Percentiles rank a stretch among this genome's conserved stretches.
phyloP scores from a whole-genome alignment of 257 asterid genomes.

The Vinca minor region DNA sequence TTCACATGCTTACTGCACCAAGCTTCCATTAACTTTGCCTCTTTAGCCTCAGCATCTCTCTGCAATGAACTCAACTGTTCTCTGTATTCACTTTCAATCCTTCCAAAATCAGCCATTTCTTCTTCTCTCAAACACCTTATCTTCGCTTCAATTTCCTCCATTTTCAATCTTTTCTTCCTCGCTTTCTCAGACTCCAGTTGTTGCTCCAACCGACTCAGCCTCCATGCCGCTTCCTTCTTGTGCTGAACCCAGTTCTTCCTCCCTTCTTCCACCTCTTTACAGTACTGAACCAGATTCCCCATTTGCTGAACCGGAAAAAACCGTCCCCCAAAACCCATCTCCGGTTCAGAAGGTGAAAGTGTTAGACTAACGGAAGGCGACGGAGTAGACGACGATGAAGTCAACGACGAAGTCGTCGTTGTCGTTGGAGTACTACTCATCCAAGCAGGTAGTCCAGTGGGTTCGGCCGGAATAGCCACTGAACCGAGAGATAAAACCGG shows the following conservation, averaged over 20 bases:
- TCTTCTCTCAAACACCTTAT: conserved; percentile 49
- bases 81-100: conserved; percentile 57
- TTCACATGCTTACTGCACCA: conserved; percentile 52
- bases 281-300: conserved; percentile 39
- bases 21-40: conserved; percentile 54
- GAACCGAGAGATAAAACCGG: conserved; percentile 40
- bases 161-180: conserved; percentile 50
- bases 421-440: conserved; percentile 38
- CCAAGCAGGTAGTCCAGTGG: conserved; percentile 38
- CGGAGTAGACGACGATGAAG: conserved; percentile 39
- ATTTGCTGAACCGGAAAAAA: conserved; percentile 37
- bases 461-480: conserved; percentile 28
- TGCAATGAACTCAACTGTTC: conserved; percentile 45
- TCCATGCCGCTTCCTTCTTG: conserved; percentile 71
- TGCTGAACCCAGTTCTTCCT: conserved; percentile 55
- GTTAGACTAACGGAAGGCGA: conserved; percentile 64
- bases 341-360: conserved; percentile 57
- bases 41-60: conserved; percentile 66
- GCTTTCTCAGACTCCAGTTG: conserved; percentile 63
- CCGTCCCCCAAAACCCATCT: conserved; percentile 20
- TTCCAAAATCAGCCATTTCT: conserved; percentile 40
- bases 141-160: conserved; percentile 52
- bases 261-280: conserved; percentile 65
- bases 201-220: conserved; percentile 68
- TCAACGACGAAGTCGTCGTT: conserved; percentile 35